A percentile compares a stretch with the other conserved stretches of the same genome.
Evolutionary conservation across 108 stramenopile species (phyloP).

Genomic region (Phaeodactylum tricornutum): DNA sequence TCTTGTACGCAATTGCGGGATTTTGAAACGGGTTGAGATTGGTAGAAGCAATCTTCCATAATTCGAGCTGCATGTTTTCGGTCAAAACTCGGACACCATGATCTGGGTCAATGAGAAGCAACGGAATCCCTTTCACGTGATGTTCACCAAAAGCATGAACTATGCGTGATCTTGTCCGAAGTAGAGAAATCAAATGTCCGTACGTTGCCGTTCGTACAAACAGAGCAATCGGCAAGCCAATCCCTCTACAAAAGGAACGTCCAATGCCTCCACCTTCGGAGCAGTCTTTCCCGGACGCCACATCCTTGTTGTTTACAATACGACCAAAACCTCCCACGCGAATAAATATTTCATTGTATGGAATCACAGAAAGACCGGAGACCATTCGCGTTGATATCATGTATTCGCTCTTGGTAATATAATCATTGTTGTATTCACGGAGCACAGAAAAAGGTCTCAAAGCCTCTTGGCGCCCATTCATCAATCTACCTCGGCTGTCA

Average conservation of each 20-base stretch:
- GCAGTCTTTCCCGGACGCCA: slow-evolving; percentile 32
- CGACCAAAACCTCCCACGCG: slow-evolving; percentile 75
- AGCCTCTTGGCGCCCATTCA: slow-evolving; percentile 63
- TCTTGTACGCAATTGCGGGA: slow-evolving; percentile 54
- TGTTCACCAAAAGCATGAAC: slow-evolving; percentile 45
- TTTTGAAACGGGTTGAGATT: slow-evolving; percentile 84
- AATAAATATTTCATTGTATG: slow-evolving; percentile 81
- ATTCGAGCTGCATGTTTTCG: slow-evolving; percentile 43
- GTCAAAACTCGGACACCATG: slow-evolving; percentile 66
- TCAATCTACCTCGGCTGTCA: slow-evolving; percentile 33
- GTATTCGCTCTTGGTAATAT: slow-evolving; percentile 44
- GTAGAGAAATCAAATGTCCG: slow-evolving; percentile 61
- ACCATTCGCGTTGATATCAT: slow-evolving; percentile 46
- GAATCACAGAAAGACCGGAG: slow-evolving; percentile 59
- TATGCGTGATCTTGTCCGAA: slow-evolving; percentile 63
- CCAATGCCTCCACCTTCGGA: slow-evolving; percentile 23
- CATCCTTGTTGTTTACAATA: slow-evolving; percentile 36
- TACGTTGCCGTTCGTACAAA: slow-evolving; percentile 69
- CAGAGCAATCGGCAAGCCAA: slow-evolving; percentile 77
- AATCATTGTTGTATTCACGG: slow-evolving; percentile 37
- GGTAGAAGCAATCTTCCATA: slow-evolving; percentile 60
- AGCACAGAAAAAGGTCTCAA: slow-evolving; percentile 28
- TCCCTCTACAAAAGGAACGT: slow-evolving; percentile 59
- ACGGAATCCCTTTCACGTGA: slow-evolving; percentile 46
- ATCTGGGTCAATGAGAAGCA: slow-evolving; percentile 69